A percentile compares a stretch with the other conserved stretches of the same genome.
phyloP scores from a whole-genome alignment of 2,329 filamentous ascomycete genomes.

The Pseudocercospora pini-densiflorae region DNA sequence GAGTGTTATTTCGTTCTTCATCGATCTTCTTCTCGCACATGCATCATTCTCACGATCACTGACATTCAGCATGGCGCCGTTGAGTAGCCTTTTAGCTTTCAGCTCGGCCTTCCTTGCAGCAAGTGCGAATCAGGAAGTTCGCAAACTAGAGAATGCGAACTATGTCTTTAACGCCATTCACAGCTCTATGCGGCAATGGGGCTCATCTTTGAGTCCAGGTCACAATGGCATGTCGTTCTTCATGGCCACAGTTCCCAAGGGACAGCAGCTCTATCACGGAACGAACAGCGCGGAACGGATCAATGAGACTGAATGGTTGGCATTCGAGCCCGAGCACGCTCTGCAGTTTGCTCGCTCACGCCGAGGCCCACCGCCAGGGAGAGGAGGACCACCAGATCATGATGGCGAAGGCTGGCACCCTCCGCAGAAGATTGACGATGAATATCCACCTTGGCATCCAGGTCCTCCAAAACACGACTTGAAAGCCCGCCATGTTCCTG shows the following conservation, averaged over 20 bases:
- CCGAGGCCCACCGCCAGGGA: conserved; percentile 23
- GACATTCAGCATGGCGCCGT: neutral
- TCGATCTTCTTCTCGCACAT: neutral
- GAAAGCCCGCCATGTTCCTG: conserved; percentile 13
- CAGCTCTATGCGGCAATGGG: conserved; percentile 75
- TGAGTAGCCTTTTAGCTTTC: conserved; percentile 1
- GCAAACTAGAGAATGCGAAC: conserved; percentile 24
- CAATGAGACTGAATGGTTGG: conserved; percentile 68
- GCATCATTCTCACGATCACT: neutral
- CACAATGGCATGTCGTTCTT: conserved; percentile 80
- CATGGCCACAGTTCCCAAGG: conserved; percentile 65
- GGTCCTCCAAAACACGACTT: conserved; percentile 15
- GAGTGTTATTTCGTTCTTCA: neutral
- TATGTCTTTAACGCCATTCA: conserved; percentile 73
- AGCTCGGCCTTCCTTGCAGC: neutral
- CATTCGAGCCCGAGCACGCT: conserved; percentile 77
- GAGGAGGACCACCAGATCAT: conserved; percentile 10
- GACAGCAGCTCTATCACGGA: conserved; percentile 72
- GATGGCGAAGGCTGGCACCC: conserved; percentile 17
- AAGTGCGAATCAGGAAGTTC: neutral
- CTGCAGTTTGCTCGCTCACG: conserved; percentile 61
- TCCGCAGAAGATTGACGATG: conserved; percentile 5
- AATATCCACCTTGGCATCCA: neutral
- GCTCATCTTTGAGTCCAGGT: conserved; percentile 62
- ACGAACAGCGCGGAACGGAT: conserved; percentile 52